phyloP scores from a whole-genome alignment of 2,329 filamentous ascomycete species.

The Albifimbria verrucaria region DNA sequence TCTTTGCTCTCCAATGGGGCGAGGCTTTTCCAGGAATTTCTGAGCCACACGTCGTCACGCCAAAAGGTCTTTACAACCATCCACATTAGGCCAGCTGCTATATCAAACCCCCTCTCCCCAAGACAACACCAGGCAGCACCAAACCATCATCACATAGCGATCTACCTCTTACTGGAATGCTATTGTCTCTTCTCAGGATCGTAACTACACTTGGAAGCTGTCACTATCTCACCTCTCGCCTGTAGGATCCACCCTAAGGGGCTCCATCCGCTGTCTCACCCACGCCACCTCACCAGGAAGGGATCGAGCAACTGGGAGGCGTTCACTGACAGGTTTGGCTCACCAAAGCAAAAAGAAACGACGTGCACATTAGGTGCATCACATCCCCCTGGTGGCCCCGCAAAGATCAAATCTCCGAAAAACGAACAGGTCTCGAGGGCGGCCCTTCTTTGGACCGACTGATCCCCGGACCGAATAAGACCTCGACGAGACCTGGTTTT shows the following conservation, averaged over 20 bases:
- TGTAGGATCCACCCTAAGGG: constrained; percentile 25
- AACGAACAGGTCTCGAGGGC: constrained; percentile 20
- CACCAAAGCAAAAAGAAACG: constrained; percentile 25
- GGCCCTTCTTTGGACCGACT: constrained; percentile 25
- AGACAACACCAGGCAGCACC: constrained; percentile 16
- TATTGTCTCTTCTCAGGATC: constrained; percentile 34
- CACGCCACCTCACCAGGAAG: constrained; percentile 26
- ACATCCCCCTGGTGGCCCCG: constrained; percentile 17
- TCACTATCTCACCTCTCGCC: constrained; percentile 26
- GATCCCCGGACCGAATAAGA: constrained; percentile 30
- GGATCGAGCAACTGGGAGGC: constrained; percentile 30
- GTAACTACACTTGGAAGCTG: constrained; percentile 29
- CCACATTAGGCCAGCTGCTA: constrained; percentile 2
- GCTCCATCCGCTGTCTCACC: constrained; percentile 31
- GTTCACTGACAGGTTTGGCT: constrained; percentile 26
- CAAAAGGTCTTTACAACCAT: constrained; percentile 5
- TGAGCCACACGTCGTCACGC: constrained; percentile 11
- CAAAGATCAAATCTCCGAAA: constrained; percentile 37
- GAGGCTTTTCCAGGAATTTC: constrained; percentile 16
- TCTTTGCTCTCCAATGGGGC: constrained; percentile 10
- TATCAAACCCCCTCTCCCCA: constrained; percentile 11
- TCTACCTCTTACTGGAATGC: constrained; percentile 33
- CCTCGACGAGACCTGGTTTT: constrained; percentile 35
- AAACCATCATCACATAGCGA: constrained; percentile 9
- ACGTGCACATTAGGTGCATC: constrained; percentile 20